phyloP scores from a whole-genome alignment of 192 early-diverging fungal species.

The Phlyctochytrium arcticum region DNA sequence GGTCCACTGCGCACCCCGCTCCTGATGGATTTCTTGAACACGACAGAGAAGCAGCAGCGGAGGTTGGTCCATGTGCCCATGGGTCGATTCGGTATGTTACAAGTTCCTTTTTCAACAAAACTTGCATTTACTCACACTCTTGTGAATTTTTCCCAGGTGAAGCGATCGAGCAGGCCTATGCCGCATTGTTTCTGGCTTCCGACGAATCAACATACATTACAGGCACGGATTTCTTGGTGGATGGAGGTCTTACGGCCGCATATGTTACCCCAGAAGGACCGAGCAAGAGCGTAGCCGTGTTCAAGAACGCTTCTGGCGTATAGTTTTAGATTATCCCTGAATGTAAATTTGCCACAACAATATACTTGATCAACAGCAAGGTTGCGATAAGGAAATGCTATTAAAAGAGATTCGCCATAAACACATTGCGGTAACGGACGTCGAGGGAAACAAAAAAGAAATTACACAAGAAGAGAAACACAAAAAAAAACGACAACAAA shows the following conservation, averaged over 20 bases:
- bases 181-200: slow-evolving; percentile 76
- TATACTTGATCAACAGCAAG: too few species aligned
- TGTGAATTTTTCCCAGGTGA: slow-evolving; percentile 46
- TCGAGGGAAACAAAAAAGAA: too few species aligned
- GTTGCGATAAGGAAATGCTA: too few species aligned
- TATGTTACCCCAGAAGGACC: slow-evolving; percentile 47
- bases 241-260: slow-evolving; percentile 75
- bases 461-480: too few species aligned
- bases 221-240: slow-evolving; percentile 76
- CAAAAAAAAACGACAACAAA: too few species aligned
- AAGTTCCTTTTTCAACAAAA: not conserved
- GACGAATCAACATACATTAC: slow-evolving; percentile 75
- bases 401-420: too few species aligned
- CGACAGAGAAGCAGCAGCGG: slow-evolving; percentile 77
- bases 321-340: too few species aligned
- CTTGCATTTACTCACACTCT: not conserved
- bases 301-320: slow-evolving; percentile 22
- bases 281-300: not conserved
- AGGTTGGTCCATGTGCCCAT: slow-evolving; percentile 76
- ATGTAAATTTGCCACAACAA: too few species aligned
- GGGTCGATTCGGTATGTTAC: slow-evolving; percentile 70
- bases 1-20: slow-evolving; percentile 75
- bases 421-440: too few species aligned
- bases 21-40: slow-evolving; percentile 80
- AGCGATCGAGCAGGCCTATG: slow-evolving; percentile 80